phyloP scores from a whole-genome alignment of 495 filamentous ascomycete species.

The Acidomyces sp. region DNA sequence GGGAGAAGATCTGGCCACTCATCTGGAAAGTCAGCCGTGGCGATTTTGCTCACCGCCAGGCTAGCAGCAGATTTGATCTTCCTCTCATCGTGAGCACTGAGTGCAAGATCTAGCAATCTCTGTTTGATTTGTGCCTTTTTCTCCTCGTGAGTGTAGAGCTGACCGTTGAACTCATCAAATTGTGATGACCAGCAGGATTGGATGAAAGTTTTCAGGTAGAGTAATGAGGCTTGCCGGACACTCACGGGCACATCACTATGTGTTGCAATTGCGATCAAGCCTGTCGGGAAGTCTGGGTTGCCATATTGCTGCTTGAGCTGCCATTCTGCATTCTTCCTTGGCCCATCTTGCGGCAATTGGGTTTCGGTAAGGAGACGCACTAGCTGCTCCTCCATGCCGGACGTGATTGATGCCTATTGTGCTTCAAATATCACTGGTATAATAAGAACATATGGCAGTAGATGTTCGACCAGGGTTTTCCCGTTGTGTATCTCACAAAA shows the following conservation, averaged over 20 bases:
- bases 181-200: slow-evolving; percentile 60
- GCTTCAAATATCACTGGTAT: too few relatives aligned
- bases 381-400: slow-evolving; percentile 69
- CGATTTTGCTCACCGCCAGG: slow-evolving; percentile 91
- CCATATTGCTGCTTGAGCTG: slow-evolving; percentile 53
- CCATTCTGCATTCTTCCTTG: slow-evolving; percentile 66
- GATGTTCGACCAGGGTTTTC: too few relatives aligned
- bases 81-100: slow-evolving; percentile 60
- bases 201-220: slow-evolving; percentile 69
- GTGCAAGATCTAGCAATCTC: slow-evolving; percentile 59
- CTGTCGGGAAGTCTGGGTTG: slow-evolving; percentile 63
- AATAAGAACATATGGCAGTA: too few relatives aligned
- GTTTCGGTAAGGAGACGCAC: slow-evolving; percentile 68
- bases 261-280: slow-evolving; percentile 51
- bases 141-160: slow-evolving; percentile 44
- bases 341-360: slow-evolving; percentile 52
- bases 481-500: too few relatives aligned
- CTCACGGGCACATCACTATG: slow-evolving; percentile 55
- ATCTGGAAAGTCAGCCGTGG: slow-evolving; percentile 82
- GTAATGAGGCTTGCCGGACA: slow-evolving; percentile 70
- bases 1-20: slow-evolving; percentile 82
- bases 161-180: slow-evolving; percentile 57
- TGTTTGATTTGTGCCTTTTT: slow-evolving; percentile 61
- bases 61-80: slow-evolving; percentile 79
- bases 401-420: not conserved